Evolutionary conservation across 176 grass and related monocot species (phyloP).

Genomic region (Triticum aestivum): DNA sequence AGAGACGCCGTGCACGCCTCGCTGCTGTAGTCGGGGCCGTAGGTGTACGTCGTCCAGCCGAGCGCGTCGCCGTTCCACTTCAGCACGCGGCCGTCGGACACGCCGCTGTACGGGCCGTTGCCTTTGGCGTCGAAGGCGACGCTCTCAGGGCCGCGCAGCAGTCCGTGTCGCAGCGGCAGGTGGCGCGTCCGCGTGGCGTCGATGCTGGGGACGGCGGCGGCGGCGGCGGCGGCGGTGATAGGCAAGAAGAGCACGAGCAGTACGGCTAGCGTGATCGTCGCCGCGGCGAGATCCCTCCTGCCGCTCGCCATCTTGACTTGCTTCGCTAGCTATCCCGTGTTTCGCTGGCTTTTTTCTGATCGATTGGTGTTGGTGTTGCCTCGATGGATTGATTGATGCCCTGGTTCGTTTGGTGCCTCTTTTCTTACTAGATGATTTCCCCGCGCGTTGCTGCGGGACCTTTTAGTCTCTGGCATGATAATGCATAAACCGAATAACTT

Average conservation of each 20-base stretch:
- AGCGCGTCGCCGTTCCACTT: background rate
- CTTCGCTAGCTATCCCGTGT: background rate
- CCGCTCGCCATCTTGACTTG: background rate
- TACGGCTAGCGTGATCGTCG: background rate
- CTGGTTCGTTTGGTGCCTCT: background rate
- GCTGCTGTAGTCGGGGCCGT: background rate
- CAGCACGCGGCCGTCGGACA: conserved; percentile 25
- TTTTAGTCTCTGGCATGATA: no score
- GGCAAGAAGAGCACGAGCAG: background rate
- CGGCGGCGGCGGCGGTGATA: background rate
- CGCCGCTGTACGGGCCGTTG: conserved; percentile 29
- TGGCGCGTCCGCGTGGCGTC: background rate
- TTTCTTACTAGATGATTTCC: no score
- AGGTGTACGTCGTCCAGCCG: conserved; percentile 1
- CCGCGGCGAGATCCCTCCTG: background rate
- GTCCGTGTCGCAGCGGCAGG: background rate
- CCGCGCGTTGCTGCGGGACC: no score
- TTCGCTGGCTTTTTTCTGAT: background rate
- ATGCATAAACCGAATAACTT: no score
- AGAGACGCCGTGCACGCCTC: background rate
- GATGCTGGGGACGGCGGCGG: background rate
- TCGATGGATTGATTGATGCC: no score
- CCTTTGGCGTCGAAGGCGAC: conserved; percentile 32
- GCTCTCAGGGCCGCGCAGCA: conserved; percentile 17
- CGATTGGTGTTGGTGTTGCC: background rate